Evolutionary conservation across 2,329 filamentous ascomycete species (phyloP), one percentile per base, ranked within the genome.

Genomic region (Fusarium penzigii): DNA sequence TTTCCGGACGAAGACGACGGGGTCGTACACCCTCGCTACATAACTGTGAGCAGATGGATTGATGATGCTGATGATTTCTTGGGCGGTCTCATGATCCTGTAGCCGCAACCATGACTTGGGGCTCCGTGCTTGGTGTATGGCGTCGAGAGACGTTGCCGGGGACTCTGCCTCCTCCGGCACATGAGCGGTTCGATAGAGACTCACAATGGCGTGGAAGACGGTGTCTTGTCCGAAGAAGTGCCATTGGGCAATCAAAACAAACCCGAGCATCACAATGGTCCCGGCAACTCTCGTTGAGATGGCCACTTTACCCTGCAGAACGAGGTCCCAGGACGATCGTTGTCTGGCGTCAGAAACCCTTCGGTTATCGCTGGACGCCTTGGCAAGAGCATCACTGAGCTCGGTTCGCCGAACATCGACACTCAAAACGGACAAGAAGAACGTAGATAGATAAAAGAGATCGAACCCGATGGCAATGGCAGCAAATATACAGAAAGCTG

Each of bases 341-440:
- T 53, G 49, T 36, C 52, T 61, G n/a, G 60, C 59, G 8, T 68
- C 59, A 10, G 59, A 57, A 36, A 55, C 54, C 29, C 56, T 57
- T 40, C 65, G 64, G 34, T 71, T 70, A 46, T 72, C 70, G 13
- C 74, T 73, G 1, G 78, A 77, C 3, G 77, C 79, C 60, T 81
- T 85, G 11, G 77, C 83, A 10, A 92, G 73, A 3, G 87, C 86
- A 65, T 93, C 89, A 59, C 85, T 84, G 0, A 93, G 79, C 71
- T 93, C 89, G 51, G 88, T 84, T 59, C 89, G 80, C 17, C 86
- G 82, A 10, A 93, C 88, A 67, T 93, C 89, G 41, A 93, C 85
- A 63, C 88, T 92, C 20, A 93, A 75, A 12, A 93, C 88, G 1
- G 89, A 84, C 4, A 92, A 77, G 65, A 93, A 92, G 71, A 92